These are phyloP conservation scores for Fusarium pseudograminearum DNA, from an alignment of 2,329 filamentous ascomycete genomes.

Conservation along the genomic window DNA sequence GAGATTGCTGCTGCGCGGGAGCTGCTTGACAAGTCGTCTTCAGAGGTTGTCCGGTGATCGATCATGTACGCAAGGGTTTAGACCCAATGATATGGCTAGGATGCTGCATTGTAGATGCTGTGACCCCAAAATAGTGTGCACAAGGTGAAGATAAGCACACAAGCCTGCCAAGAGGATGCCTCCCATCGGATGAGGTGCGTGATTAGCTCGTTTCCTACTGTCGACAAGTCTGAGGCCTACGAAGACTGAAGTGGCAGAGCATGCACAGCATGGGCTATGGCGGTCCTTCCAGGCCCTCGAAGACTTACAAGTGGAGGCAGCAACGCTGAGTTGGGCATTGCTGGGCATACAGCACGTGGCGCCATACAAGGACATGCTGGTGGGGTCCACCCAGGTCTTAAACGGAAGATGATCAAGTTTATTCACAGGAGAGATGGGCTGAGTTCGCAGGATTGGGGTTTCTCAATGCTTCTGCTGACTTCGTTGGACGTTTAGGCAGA, in stretches of 20 bases:
- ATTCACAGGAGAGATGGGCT: conserved; percentile 22
- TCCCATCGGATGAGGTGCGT: conserved; percentile 18
- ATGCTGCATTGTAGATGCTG: conserved; percentile 21
- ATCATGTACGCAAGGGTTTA: conserved; percentile 15
- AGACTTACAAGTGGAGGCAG: conserved; percentile 28
- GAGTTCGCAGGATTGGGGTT: conserved; percentile 9
- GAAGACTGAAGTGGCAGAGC: conserved; percentile 21
- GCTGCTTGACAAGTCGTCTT: conserved; percentile 68
- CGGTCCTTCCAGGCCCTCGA: conserved; percentile 12
- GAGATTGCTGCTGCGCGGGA: conserved; percentile 79
- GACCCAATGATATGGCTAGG: conserved; percentile 23
- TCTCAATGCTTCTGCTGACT: conserved; percentile 13
- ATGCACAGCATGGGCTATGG: conserved; percentile 18
- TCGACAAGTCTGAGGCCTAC: conserved; percentile 1
- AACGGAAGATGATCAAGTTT: conserved; percentile 37
- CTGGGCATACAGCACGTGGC: conserved; percentile 46
- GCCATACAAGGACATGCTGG: conserved; percentile 45
- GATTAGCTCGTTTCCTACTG: conserved; percentile 25
- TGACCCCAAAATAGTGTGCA: conserved; percentile 29
- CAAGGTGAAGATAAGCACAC: conserved; percentile 22
- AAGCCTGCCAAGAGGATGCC: conserved; percentile 18
- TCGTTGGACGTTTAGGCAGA: conserved; percentile 25
- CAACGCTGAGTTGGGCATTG: conserved; percentile 40
- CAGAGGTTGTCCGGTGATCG: conserved; percentile 58
- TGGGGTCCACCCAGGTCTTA: conserved; percentile 35